Evolutionary conservation across 2,329 filamentous ascomycete species (phyloP), one percentile per base, ranked within the genome.

Genomic region (Sclerotinia trifoliorum): DNA sequence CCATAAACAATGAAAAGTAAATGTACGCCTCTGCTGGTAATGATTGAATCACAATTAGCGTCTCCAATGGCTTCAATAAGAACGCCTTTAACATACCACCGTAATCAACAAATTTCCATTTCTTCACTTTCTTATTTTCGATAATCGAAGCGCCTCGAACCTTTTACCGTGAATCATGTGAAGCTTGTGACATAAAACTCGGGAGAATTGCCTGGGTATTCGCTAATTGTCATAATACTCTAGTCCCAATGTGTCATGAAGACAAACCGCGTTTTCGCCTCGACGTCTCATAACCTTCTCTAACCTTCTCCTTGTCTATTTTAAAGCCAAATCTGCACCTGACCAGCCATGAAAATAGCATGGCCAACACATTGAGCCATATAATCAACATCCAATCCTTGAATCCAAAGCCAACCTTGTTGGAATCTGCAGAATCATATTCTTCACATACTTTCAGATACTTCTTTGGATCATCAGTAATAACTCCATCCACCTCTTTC

Each of bases 401-500:
- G 32, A 73, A 35, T 15, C 69, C 54, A 2, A 73, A 52, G 42
- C 67, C 65, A 11, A 72, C 48, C n/a, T 69, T 68, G 61, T 73
- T 57, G 35, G 65, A 35, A 42, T 46, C 29, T 21, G 56, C 72
- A 24, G 75, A 74, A 29, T 75, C 66, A 39, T 75, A 78, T 19
- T 65, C 66, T 4, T 82, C 75, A 70, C 85, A 87, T 2, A 92
- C 83, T 56, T 89, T 84, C 32, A 88, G 76, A 75, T 88, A 94
- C 72, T 85, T 79, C 76, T 85, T 85, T 1, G 92, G 91, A 73
- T 97, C 88, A 76, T 97, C 94, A 0, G 93, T 96, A 65, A 97
- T 88, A 5, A 97, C 90, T 0, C 92, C 94, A 73, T 96, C 91
- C 1, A 96, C 80, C 35, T 74, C 74, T 54, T 85, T 80, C 39